Evolutionary conservation across 306 rosid genomes (phyloP).

Genomic region (Ceratonia siliqua): DNA sequence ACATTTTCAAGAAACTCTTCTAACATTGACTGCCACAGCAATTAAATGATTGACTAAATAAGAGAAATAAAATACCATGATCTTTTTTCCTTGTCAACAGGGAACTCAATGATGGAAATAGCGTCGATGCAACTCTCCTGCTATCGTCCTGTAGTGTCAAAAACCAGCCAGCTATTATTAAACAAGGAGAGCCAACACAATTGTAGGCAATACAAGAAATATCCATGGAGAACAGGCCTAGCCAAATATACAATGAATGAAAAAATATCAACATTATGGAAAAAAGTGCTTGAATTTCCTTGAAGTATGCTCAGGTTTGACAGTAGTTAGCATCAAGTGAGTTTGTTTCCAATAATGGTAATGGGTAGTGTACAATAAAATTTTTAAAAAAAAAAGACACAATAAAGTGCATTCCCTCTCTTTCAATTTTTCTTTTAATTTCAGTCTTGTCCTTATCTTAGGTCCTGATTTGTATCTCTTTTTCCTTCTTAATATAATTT

Average conservation of each 20-base stretch:
- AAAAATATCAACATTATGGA: slow-evolving; percentile 2
- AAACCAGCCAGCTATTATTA: slow-evolving; percentile 20
- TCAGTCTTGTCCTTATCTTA: too few relatives aligned
- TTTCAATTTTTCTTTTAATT: too few relatives aligned
- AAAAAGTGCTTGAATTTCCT: neutral
- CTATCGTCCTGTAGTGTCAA: slow-evolving; percentile 74
- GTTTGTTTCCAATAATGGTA: neutral
- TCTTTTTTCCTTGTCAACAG: slow-evolving; percentile 77
- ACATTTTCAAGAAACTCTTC: neutral
- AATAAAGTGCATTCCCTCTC: too few relatives aligned
- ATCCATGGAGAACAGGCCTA: neutral
- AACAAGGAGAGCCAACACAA: slow-evolving; percentile 6
- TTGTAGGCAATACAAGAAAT: neutral
- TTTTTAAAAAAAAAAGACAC: too few relatives aligned
- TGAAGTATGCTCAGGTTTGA: neutral
- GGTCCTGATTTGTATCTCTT: too few relatives aligned
- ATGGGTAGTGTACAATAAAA: neutral
- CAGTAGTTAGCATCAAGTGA: neutral
- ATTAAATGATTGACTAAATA: slow-evolving; percentile 19
- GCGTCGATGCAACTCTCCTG: slow-evolving; percentile 71
- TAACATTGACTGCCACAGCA: neutral
- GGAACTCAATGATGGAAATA: slow-evolving; percentile 76
- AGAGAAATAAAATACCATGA: slow-evolving; percentile 61
- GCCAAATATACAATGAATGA: neutral
- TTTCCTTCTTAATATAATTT: too few relatives aligned